Base-by-base conservation (phyloP, 306 rosid genomes). In the Fragaria iinumae region DNA sequence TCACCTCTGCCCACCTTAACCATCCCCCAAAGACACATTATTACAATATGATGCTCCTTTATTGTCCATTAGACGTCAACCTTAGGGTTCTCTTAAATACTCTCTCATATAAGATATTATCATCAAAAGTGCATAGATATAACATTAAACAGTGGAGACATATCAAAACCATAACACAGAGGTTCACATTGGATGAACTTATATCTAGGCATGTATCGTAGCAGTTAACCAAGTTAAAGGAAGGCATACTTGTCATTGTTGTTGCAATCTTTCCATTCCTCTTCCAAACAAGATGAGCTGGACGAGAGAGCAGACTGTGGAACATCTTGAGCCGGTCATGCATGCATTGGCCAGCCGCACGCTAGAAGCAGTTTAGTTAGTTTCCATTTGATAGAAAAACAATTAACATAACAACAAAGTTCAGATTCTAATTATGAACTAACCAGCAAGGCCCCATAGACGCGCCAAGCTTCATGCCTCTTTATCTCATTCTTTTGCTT, bases 391-490 rank as follows among this genome's bases (percentile, higher is more conserved):
- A 65, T 71, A 60, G 60, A 8, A 43, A 38, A 71, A 59, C 70
- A 23, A 56, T 50, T 64, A 74, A 66, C 69, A 73, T 16, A 41
- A 77, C n/a, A 75, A 53, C 32, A 74, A 3, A 56, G 8, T 48
- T 39, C 44, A 47, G 50, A 60, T 13, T 47, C 73, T 83, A 83
- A 41, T 77, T 43, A 73, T 44, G 65, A 75, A 84, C 89, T 85
- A 75, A 94, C 98, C 96, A 86, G 81, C 90, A 92, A 87, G 79
- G 97, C 93, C 47, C 98, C 94, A 69, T 89, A 87, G 69, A 92
- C 96, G 79, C 80, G 90, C 91, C 96, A 90, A 71, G 96, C 97
- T 86, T 92, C 92, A 70, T 80, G 89, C 87, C 95, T 92, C 86
- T 91, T 92, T 69, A 83, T 82, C 84, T 82, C 95, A 74, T 92